Evolutionary conservation across 148 eudicot genomes (phyloP).

Genomic region (Vaccinium vitisidaea): DNA sequence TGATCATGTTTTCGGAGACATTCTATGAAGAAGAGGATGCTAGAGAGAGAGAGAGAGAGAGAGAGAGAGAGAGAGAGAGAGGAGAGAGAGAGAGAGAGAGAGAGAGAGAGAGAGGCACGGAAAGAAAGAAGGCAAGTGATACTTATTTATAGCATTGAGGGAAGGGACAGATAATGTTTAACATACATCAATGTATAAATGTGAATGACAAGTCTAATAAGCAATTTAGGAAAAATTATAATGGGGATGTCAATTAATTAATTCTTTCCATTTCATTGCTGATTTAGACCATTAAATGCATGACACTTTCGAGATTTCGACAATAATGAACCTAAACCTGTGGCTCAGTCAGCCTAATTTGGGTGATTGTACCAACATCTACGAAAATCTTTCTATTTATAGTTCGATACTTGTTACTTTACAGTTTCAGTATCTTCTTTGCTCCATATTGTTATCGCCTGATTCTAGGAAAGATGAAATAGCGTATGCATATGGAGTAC

Average conservation of each 20-base stretch:
- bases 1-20: no score
- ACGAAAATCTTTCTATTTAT: neutral
- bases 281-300: no score
- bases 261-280: no score
- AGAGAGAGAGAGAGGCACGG: neutral
- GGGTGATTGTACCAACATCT: neutral
- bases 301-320: no score
- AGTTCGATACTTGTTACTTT: neutral
- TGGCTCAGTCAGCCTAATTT: conserved; percentile 49
- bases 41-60: neutral
- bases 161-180: no score
- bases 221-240: no score
- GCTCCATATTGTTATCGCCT: neutral
- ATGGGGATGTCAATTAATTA: no score
- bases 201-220: no score
- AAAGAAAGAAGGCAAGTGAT: neutral
- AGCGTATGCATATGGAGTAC: neutral
- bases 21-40: neutral
- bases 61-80: neutral
- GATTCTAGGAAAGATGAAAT: neutral
- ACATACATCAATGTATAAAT: no score
- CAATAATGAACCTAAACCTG: conserved; percentile 40
- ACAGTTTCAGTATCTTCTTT: neutral
- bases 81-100: neutral
- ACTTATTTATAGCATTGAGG: no score